phyloP scores from a whole-genome alignment of 441 rosid species.

The Pelargonium fulgidum region DNA sequence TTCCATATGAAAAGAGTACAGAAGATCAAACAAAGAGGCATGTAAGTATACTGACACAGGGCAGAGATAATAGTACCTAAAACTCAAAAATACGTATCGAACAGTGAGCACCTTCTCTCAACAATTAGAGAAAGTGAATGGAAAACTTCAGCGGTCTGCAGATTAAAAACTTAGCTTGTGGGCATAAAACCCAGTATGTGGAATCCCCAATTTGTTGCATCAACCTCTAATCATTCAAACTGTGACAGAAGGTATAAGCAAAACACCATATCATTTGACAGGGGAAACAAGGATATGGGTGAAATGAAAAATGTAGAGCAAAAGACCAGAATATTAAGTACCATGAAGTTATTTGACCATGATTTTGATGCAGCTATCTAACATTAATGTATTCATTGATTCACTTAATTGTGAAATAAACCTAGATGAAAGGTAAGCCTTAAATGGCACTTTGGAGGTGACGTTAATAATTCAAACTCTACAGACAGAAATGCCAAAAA shows the following conservation, averaged over 20 bases:
- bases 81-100: constrained; percentile 15
- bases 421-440: not conserved
- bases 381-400: not conserved
- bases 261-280: not conserved
- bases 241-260: not conserved
- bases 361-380: constrained; percentile 2
- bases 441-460: not conserved
- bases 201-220: constrained; percentile 11
- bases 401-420: not conserved
- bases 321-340: not conserved
- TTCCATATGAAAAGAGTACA: not conserved
- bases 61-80: constrained; percentile 17
- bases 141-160: not conserved
- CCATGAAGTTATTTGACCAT: not conserved
- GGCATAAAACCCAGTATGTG: not conserved
- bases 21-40: not conserved
- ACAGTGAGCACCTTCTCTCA: constrained; percentile 12
- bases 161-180: constrained; percentile 3
- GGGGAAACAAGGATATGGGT: not conserved
- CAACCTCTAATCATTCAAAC: not conserved
- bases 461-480: not conserved
- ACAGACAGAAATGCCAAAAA: not conserved
- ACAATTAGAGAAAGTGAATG: not conserved
- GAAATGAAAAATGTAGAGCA: too few relatives aligned
- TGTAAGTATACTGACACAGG: not conserved